Base-by-base conservation (phyloP, 2,329 filamentous ascomycete species). In the Trematosphaeria pertusa region DNA sequence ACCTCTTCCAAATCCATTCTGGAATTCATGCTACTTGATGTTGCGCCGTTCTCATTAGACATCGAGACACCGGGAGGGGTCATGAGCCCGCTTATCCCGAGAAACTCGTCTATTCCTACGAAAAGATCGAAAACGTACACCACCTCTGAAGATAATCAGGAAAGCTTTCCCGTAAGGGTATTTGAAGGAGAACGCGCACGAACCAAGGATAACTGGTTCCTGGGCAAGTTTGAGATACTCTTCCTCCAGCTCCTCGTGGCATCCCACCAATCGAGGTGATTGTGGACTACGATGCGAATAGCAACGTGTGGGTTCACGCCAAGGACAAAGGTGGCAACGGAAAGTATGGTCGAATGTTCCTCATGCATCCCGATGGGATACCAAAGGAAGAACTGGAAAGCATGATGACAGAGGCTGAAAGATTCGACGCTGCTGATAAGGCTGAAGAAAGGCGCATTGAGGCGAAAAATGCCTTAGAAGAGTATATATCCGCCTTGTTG, bases 121-220 rank as follows among this genome's bases (percentile, higher is more conserved):
- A n/a, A 80, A 95, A 96, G 84, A 90, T 87, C 68, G 89, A 95
- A 80, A 92, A 94, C 77, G 96, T 96, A 84, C n/a, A 93, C 89
- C 21, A 96, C 91, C 42, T 89, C 89, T 56, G 89, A 90, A 66
- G 91, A 96, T 68, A 95, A 96, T 84, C 91, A 96, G 80, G 89
- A 89, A 56, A 87, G 91, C 43, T 90, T 95, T 69, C 78, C 94
- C 69, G 95, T 96, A 74, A 89, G 95, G 79, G 89, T 96, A 66
- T 96, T 79, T 70, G 91, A 96, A 82, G 91, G 91, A 73, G 91
- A 96, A 77, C 87, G 91, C 67, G 86, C 88, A 46, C 84, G 94
- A 82, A 94, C 91, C 64, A 94, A 95, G 81, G 88, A 95, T 73
- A 96, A 95, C 85, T 96, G 81, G 76, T 88, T 37, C 87, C 97